These are phyloP conservation scores for Pleurotus pulmonarius DNA, from an alignment of 768 basidiomycete species.

Conservation along the genomic window DNA sequence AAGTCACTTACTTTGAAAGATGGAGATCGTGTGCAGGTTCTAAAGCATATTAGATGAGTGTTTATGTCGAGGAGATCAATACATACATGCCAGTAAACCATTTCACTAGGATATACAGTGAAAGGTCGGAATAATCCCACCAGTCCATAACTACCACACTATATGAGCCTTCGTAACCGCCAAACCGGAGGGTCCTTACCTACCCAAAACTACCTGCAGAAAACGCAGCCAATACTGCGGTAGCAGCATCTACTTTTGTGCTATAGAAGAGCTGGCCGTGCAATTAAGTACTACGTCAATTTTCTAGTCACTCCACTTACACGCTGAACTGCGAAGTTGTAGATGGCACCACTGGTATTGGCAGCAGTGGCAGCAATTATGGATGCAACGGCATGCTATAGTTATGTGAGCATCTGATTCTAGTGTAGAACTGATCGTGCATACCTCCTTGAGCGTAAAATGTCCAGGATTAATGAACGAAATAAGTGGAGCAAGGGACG, in stretches of 20 bases:
- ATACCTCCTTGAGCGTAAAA: slow-evolving; percentile 58
- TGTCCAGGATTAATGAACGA: slow-evolving; percentile 53
- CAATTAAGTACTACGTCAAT: too few relatives aligned
- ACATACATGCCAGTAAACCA: slow-evolving; percentile 58
- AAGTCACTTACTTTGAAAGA: slow-evolving; percentile 44
- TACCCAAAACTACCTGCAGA: slow-evolving; percentile 63
- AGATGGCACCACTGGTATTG: slow-evolving; percentile 46
- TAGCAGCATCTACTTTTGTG: slow-evolving; percentile 48
- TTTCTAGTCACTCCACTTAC: slow-evolving; percentile 22
- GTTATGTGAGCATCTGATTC: background rate
- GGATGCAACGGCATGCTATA: slow-evolving; percentile 54
- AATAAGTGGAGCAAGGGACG: slow-evolving; percentile 36
- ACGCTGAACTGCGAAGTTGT: slow-evolving; percentile 59
- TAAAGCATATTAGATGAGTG: slow-evolving; percentile 12
- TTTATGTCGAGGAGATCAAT: too few relatives aligned
- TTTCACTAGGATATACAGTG: slow-evolving; percentile 57
- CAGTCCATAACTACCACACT: slow-evolving; percentile 44
- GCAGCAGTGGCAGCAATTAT: slow-evolving; percentile 56
- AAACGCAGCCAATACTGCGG: slow-evolving; percentile 58
- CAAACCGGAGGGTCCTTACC: slow-evolving; percentile 6
- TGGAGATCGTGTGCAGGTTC: slow-evolving; percentile 56
- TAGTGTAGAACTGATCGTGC: slow-evolving; percentile 5
- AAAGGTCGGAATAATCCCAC: slow-evolving; percentile 57
- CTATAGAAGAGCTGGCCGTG: slow-evolving; percentile 50
- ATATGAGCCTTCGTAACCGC: background rate